Base-by-base conservation (phyloP, 805 yeast genomes). In the Starmera amethionina region DNA sequence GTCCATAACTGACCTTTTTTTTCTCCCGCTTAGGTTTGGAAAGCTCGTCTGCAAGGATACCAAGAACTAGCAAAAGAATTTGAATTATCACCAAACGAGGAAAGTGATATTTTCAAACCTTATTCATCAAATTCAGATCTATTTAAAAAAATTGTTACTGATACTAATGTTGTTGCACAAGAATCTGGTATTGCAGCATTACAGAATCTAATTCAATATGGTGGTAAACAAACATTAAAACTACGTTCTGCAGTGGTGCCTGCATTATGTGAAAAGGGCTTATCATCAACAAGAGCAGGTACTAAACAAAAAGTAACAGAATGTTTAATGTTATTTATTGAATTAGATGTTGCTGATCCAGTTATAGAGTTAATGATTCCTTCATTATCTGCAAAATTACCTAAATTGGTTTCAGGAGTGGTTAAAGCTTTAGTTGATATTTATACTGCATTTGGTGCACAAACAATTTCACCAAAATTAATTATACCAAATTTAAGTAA, bases 81-180 rank as follows among this genome's bases (percentile, higher is more conserved):
- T 51, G 65, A 70, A 37, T 64, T 58, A 37, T 72, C 85, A 2
- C 67, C 77, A 3, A 66, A 68, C 45, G 79, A 73, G 42, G 56
- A 67, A n/a, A 86, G 77, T 47, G 68, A 62, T 3, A 68, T 78
- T 37, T 79, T 82, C 51, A 59, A 59, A 18, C 64, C 64, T 4
- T 76, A 72, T 53, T 55, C 75, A 44, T 53, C 60, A 14, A 71
- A 67, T 41, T 81, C 87, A 0, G 79, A 74, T 9, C 39, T 71
- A 3, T 65, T 79, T 51, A 77, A 73, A 48, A 67, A 68, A 47
- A 70, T 80, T 33, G 79, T 83, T 8, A 67, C 75, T 3, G 98
- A 93, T 56, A 58, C 81, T 29, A 93, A 93, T 55, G 96, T 88
- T 15, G 93, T 82, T 14, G 95, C 97, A 0, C 95, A 88, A 47